phyloP scores from a whole-genome alignment of 2,329 filamentous ascomycete genomes.

The Cercospora janseana region DNA sequence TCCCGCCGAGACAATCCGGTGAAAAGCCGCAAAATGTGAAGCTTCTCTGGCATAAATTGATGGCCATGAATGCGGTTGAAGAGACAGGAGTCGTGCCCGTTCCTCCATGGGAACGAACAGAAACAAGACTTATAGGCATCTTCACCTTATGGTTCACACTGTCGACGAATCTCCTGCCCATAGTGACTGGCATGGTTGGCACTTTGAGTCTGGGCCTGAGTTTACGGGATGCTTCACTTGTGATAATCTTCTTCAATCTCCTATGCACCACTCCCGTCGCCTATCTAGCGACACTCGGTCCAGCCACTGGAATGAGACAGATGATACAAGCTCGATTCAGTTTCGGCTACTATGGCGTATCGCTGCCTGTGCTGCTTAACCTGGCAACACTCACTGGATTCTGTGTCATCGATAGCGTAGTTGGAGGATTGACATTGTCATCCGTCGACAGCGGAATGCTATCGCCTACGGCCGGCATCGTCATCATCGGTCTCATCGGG shows the following conservation, averaged over 20 bases:
- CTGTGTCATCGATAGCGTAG: constrained; percentile 59
- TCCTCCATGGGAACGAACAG: constrained; percentile 53
- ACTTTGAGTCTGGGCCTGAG: constrained; percentile 55
- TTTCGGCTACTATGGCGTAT: constrained; percentile 59
- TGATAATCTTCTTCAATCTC: constrained; percentile 64
- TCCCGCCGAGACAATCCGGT: background rate
- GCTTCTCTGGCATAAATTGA: constrained; percentile 8
- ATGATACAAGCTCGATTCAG: constrained; percentile 65
- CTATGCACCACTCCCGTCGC: constrained; percentile 55
- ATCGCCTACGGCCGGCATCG: constrained; percentile 57
- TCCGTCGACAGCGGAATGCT: constrained; percentile 52
- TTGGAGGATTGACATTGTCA: constrained; percentile 58
- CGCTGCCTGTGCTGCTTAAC: constrained; percentile 61
- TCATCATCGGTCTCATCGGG: constrained; percentile 58
- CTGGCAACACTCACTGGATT: constrained; percentile 64
- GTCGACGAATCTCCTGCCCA: constrained; percentile 57
- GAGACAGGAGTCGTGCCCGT: constrained; percentile 54
- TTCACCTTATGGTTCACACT: constrained; percentile 63
- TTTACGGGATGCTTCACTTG: constrained; percentile 56
- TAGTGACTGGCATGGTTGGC: constrained; percentile 64
- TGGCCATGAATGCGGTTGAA: constrained; percentile 16
- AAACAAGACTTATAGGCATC: constrained; percentile 55
- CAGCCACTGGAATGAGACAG: constrained; percentile 63
- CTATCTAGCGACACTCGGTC: constrained; percentile 58
- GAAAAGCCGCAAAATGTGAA: background rate